These are phyloP conservation scores for Ceratobasidium papillatum DNA, from an alignment of 1,284 basidiomycete species.

Conservation along the genomic window DNA sequence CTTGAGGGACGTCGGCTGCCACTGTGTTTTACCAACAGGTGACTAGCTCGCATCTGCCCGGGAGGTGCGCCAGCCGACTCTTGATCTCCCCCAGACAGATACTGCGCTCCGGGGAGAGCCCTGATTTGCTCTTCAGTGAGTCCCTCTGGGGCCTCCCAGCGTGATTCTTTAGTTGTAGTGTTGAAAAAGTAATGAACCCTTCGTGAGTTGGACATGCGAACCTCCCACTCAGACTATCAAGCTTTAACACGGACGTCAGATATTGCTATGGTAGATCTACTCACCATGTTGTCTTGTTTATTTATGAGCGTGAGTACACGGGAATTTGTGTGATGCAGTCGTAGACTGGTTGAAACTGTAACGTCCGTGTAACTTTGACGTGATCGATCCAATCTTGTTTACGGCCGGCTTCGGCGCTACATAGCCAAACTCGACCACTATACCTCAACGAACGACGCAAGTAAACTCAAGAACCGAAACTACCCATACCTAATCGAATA, in stretches of 20 bases:
- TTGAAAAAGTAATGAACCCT: constrained; percentile 92
- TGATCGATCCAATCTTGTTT: neutral
- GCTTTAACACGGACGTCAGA: neutral
- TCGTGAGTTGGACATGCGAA: constrained; percentile 83
- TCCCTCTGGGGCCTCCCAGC: constrained; percentile 82
- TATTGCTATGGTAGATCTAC: neutral
- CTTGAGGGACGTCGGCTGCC: constrained; percentile 87
- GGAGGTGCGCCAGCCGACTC: constrained; percentile 48
- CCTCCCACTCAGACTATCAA: constrained; percentile 66
- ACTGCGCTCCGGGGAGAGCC: constrained; percentile 72
- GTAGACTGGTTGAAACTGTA: constrained; percentile 4
- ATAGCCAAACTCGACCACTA: neutral
- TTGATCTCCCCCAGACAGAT: constrained; percentile 54
- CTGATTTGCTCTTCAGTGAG: constrained; percentile 70
- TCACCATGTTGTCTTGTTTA: neutral
- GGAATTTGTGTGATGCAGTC: neutral
- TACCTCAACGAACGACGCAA: neutral
- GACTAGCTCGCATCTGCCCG: constrained; percentile 87
- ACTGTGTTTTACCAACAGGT: constrained; percentile 92
- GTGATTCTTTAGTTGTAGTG: constrained; percentile 70
- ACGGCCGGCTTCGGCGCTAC: neutral
- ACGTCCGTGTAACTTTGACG: neutral
- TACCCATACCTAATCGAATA: neutral
- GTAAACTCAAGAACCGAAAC: neutral
- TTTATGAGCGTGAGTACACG: neutral